Evolutionary conservation across 1,284 basidiomycete species (phyloP).

Genomic region (Irpex sp.): DNA sequence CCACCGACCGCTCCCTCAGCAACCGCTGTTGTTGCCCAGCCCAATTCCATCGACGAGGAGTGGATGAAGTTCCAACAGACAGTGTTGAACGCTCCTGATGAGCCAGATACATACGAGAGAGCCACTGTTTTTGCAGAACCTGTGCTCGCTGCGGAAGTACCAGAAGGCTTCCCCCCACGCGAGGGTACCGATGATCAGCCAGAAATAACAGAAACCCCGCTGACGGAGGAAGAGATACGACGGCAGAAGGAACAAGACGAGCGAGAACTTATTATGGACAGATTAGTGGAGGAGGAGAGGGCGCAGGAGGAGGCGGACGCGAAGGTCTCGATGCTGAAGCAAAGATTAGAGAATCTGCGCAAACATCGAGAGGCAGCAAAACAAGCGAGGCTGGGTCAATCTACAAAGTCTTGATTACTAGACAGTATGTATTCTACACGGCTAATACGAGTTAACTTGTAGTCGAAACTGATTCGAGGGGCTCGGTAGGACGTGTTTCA

Average conservation of each 20-base stretch:
- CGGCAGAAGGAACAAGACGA: conserved; percentile 63
- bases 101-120: conserved; percentile 52
- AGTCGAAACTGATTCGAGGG: background rate
- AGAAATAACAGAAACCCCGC: conserved; percentile 26
- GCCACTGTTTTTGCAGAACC: conserved; percentile 74
- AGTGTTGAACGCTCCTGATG: conserved; percentile 40
- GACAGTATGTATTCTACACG: background rate
- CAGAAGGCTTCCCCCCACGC: conserved; percentile 50
- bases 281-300: conserved; percentile 73
- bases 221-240: conserved; percentile 43
- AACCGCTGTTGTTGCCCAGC: conserved; percentile 1
- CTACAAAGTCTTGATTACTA: conserved; percentile 7
- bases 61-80: conserved; percentile 68
- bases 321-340: conserved; percentile 63
- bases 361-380: conserved; percentile 46
- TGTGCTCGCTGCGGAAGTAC: conserved; percentile 42
- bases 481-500: background rate
- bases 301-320: conserved; percentile 83
- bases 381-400: conserved; percentile 21
- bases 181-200: conserved; percentile 22
- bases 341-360: conserved; percentile 57
- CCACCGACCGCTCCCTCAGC: conserved; percentile 18
- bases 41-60: conserved; percentile 52
- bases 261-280: conserved; percentile 77
- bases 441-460: background rate